Evolutionary conservation across 2,329 filamentous ascomycete genomes (phyloP), one percentile per base, ranked within the genome.

Genomic region (Beauveria sp.): DNA sequence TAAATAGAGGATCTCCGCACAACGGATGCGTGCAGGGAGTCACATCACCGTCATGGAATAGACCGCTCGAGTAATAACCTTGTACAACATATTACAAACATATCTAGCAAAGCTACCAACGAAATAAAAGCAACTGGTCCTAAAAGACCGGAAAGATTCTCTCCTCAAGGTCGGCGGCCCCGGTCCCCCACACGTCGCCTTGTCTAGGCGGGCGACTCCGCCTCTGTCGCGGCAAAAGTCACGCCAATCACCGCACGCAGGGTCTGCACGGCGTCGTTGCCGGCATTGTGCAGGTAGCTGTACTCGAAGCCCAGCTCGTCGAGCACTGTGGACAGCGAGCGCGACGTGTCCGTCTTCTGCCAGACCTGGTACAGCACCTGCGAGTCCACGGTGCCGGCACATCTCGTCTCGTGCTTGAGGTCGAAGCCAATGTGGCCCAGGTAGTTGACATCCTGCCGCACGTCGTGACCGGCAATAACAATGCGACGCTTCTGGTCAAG

Each of bases 191-290:
- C 43, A 20, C 54, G 16, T 16, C 22, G 6, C 28, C 26, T 9
- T 16, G 37, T 20, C 64, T 62, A 48, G 20, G 20, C 22, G 3
- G 40, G 47, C 24, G 47, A 22, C 63, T 63, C 44, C 67, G 65
- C 37, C 66, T 61, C 59, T 68, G 65, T 37, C 66, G 62, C 9
- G 61, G 43, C 67, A 22, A 73, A 43, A 1, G 70, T 72, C 20
- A 76, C 63, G 0, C 69, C 83, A 7, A 96, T 71, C 79, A 94
- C 83, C 8, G 85, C 88, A 63, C 87, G 85, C 64, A 96, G 74
- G 0, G 91, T 93, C 70, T 89, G 94, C 1, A 86, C 82, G 0
- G 92, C 91, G 70, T 96, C 92, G 65, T 96, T 96, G 2, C 92
- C 86, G 0, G 87, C 92, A 69, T 96, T 96, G 73, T 96, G 92